Conservation (phyloP, 108 stramenopile species). For the Schizochytrium sp. region DNA sequence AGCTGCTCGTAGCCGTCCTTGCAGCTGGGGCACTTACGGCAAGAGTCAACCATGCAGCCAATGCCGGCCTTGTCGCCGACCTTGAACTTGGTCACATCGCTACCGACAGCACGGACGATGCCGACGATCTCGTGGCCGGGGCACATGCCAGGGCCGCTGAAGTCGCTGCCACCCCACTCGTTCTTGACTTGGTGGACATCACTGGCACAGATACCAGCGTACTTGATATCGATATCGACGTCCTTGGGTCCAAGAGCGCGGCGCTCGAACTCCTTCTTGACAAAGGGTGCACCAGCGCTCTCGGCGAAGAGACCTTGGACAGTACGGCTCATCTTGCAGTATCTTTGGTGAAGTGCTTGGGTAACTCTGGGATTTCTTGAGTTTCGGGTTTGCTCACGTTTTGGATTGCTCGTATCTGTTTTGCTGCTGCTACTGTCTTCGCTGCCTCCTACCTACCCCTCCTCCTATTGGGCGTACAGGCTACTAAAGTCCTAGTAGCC, state of each 20-base stretch:
- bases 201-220: constrained; percentile 75
- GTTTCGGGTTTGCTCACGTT: too few species aligned
- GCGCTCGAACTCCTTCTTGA: constrained; percentile 39
- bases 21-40: constrained; percentile 76
- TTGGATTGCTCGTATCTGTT: too few species aligned
- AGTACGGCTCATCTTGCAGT: not conserved
- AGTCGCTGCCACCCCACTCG: constrained; percentile 53
- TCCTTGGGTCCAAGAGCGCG: constrained; percentile 56
- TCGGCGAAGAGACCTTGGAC: constrained; percentile 9
- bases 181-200: constrained; percentile 74
- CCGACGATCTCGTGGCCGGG: constrained; percentile 77
- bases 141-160: constrained; percentile 60
- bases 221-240: constrained; percentile 60
- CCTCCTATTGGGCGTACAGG: too few species aligned
- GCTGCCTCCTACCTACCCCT: too few species aligned
- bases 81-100: constrained; percentile 74
- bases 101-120: constrained; percentile 74
- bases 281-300: not conserved
- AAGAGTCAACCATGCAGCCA: constrained; percentile 79
- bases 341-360: not conserved
- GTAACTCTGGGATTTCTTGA: too few species aligned
- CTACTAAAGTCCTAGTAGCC: too few species aligned
- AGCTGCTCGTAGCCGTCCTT: constrained; percentile 71
- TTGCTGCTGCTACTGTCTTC: too few species aligned
- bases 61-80: constrained; percentile 81